These are phyloP conservation scores for Hypoxylon lienhwacheense DNA, from an alignment of 495 filamentous ascomycete genomes.

Conservation along the genomic window DNA sequence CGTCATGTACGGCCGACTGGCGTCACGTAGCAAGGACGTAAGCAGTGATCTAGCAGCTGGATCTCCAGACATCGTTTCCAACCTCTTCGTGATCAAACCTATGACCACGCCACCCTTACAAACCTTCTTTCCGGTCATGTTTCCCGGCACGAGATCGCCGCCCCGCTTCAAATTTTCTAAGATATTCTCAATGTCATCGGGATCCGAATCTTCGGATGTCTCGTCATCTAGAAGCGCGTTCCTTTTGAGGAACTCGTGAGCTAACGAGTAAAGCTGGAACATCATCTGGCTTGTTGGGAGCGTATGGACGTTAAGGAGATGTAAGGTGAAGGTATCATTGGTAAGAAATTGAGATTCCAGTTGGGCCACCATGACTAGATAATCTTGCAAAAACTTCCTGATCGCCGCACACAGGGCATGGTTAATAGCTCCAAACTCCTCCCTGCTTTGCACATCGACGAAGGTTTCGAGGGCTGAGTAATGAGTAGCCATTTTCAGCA, in stretches of 20 bases:
- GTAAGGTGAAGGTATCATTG: slow-evolving; percentile 83
- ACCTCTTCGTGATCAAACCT: slow-evolving; percentile 76
- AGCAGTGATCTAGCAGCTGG: slow-evolving; percentile 80
- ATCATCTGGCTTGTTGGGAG: slow-evolving; percentile 88
- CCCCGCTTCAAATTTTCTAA: slow-evolving; percentile 90
- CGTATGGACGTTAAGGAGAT: slow-evolving; percentile 88
- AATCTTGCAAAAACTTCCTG: slow-evolving; percentile 87
- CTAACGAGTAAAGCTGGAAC: slow-evolving; percentile 80
- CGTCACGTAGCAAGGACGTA: slow-evolving; percentile 78
- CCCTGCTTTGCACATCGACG: slow-evolving; percentile 88
- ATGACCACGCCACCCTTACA: slow-evolving; percentile 94
- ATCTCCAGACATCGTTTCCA: slow-evolving; percentile 89
- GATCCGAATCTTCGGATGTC: slow-evolving; percentile 77
- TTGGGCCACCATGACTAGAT: slow-evolving; percentile 88
- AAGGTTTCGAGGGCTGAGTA: slow-evolving; percentile 89
- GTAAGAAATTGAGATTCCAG: slow-evolving; percentile 89
- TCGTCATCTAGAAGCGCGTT: slow-evolving; percentile 89
- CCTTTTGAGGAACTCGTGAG: slow-evolving; percentile 80
- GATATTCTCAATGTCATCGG: slow-evolving; percentile 67
- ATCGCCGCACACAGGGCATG: slow-evolving; percentile 94
- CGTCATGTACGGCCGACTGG: slow-evolving; percentile 90
- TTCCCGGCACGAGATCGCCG: slow-evolving; percentile 72
- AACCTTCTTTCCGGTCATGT: slow-evolving; percentile 83
- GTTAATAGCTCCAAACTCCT: slow-evolving; percentile 94
- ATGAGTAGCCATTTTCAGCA: slow-evolving; percentile 95